Percentiles rank a stretch among this genome's conserved stretches.
Evolutionary conservation across 2,329 filamentous ascomycete genomes (phyloP).

Genomic region (Periconia digitata): DNA sequence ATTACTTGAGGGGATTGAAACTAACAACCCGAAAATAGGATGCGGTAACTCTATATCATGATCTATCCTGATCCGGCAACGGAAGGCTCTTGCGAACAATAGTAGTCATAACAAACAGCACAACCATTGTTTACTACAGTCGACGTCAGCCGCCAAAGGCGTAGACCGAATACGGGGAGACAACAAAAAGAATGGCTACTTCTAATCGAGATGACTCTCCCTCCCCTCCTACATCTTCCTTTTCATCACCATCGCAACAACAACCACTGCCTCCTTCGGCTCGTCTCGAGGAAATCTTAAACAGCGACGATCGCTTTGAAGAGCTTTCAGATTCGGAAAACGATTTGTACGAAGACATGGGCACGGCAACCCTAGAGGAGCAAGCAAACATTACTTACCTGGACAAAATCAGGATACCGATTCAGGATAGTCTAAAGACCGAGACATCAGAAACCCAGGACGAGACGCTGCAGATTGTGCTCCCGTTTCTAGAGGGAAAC

Average conservation of each 20-base stretch:
- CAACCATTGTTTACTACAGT: slow-evolving; percentile 28
- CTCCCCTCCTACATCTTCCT: background rate
- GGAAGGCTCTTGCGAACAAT: slow-evolving; percentile 26
- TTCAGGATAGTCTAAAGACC: slow-evolving; percentile 68
- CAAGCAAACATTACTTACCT: slow-evolving; percentile 32
- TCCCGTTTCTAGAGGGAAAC: slow-evolving; percentile 65
- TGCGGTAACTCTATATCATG: slow-evolving; percentile 9
- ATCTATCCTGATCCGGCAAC: slow-evolving; percentile 7
- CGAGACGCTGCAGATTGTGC: slow-evolving; percentile 66
- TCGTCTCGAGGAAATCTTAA: slow-evolving; percentile 30
- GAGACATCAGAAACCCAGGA: slow-evolving; percentile 69
- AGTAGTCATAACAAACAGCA: slow-evolving; percentile 21
- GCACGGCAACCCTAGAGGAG: slow-evolving; percentile 27
- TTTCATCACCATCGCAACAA: slow-evolving; percentile 2
- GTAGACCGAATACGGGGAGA: slow-evolving; percentile 8
- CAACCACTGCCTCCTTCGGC: slow-evolving; percentile 18
- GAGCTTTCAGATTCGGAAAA: slow-evolving; percentile 39
- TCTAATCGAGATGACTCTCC: slow-evolving; percentile 16
- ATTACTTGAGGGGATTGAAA: background rate
- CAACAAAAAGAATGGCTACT: slow-evolving; percentile 28
- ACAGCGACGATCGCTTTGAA: slow-evolving; percentile 31
- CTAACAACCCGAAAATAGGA: background rate
- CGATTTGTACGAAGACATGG: slow-evolving; percentile 42
- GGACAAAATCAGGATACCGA: slow-evolving; percentile 48
- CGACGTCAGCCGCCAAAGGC: slow-evolving; percentile 18